phyloP scores from a whole-genome alignment of 2,329 filamentous ascomycete genomes.

The Monilinia vaccinii-corymbosi region DNA sequence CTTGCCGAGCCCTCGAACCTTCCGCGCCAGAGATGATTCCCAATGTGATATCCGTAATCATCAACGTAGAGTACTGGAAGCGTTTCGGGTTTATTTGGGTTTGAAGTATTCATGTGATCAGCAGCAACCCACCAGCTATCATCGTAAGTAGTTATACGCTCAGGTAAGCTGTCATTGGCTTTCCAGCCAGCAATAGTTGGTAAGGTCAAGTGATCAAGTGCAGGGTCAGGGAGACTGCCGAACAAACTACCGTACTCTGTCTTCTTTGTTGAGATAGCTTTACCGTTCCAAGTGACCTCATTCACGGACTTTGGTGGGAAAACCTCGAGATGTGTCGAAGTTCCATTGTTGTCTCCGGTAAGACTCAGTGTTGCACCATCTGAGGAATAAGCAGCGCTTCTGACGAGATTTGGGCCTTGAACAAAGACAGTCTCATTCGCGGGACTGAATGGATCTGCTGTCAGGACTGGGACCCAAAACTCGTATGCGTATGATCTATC shows the following conservation, averaged over 20 bases:
- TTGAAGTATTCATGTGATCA: conserved; percentile 9
- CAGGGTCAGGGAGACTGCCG: conserved; percentile 8
- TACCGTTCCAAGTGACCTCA: conserved; percentile 43
- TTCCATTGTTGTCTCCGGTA: conserved; percentile 36
- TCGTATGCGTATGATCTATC: conserved; percentile 45
- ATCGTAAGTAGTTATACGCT: conserved; percentile 33
- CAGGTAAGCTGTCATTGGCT: conserved; percentile 36
- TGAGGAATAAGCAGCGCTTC: conserved; percentile 31
- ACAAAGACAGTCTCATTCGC: conserved; percentile 36
- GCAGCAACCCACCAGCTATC: conserved; percentile 23
- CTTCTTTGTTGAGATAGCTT: conserved; percentile 25
- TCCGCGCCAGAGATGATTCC: conserved; percentile 37
- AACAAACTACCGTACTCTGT: conserved; percentile 36
- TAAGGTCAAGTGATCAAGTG: conserved; percentile 11
- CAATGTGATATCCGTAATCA: conserved; percentile 37
- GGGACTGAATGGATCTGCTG: conserved; percentile 30
- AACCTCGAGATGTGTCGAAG: conserved; percentile 34
- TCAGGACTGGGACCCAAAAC: conserved; percentile 46
- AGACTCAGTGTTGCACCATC: conserved; percentile 33
- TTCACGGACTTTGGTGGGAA: conserved; percentile 39
- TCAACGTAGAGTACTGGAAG: conserved; percentile 37
- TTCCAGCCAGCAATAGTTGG: conserved; percentile 27
- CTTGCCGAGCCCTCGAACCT: conserved; percentile 17
- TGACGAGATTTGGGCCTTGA: conserved; percentile 44
- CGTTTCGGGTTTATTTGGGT: conserved; percentile 33